These are phyloP conservation scores for Lecanicillium sp. DNA, from an alignment of 2,329 filamentous ascomycete genomes.

Conservation along the genomic window DNA sequence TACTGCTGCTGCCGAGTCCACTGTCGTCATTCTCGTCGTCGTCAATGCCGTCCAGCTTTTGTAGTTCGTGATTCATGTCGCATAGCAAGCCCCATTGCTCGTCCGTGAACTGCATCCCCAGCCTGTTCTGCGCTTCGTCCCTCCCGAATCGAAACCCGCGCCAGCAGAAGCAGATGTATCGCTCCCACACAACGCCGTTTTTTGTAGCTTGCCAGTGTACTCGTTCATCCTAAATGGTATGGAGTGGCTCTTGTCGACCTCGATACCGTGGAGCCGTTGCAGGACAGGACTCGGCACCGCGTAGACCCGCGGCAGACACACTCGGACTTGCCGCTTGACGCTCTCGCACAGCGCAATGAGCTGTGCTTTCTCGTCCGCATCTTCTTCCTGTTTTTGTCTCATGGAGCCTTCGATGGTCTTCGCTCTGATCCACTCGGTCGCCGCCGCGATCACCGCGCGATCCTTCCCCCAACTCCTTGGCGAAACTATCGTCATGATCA, in stretches of 20 bases:
- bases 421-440: not conserved
- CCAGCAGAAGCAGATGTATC: constrained; percentile 5
- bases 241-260: not conserved
- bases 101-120: constrained; percentile 3
- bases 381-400: not conserved
- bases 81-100: constrained; percentile 5
- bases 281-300: not conserved
- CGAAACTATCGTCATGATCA: not conserved
- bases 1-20: not conserved
- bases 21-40: too few species aligned
- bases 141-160: constrained; percentile 1
- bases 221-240: not conserved
- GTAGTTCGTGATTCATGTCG: constrained; percentile 1
- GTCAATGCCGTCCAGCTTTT: not conserved
- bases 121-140: not conserved
- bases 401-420: not conserved
- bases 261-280: not conserved
- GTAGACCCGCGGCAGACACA: not conserved
- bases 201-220: not conserved
- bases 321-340: not conserved
- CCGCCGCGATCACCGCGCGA: not conserved
- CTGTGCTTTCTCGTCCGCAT: not conserved
- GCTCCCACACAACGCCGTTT: constrained; percentile 1
- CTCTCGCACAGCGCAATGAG: not conserved
- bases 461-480: not conserved